Evolutionary conservation across 1,284 basidiomycete genomes (phyloP), one percentile per base, ranked within the genome.

Genomic region (Leucoagaricus sp.): DNA sequence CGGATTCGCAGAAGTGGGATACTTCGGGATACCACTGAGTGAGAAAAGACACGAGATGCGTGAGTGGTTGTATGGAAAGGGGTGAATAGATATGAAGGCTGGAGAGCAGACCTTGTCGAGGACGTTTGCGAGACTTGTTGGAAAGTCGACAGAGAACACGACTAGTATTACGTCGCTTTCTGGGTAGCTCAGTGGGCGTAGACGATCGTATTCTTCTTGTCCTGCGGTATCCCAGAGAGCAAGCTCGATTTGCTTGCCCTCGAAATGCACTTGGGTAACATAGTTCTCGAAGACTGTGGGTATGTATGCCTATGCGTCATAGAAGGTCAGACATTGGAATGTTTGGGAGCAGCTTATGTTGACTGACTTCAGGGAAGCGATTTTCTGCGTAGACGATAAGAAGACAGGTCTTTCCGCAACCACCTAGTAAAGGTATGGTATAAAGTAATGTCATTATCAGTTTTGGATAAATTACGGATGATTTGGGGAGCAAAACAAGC

Each of bases 241-340:
- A 33, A 98, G 83, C 72, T 98, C 96, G 64, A 98, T 87, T 46
- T 87, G 80, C 75, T 96, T 97, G 55, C 90, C 87, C 41, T 98
- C 94, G 64, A 89, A 91, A 41, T 88, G 82, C 50, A 97, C 89
- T 65, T 91, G 86, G 9, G 96, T 96, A 57, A 98, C 92, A 67
- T 95, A 92, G 82, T 96, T 98, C 75, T 99, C 96, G 71, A 99
- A 99, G 7, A 99, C 96, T 19, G 96, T 99, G 23, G 96, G 96
- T 61, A 98, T 91, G 74, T 98, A 98, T 57, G 93, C 88, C 94
- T 97, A 73, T 61, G 42, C 21, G 23, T 48, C n/a, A 42, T 19
- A 23, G 44, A 41, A 13, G 49, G 8, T 34, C 23, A 23, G 38
- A 46, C 10, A 7, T 44, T 6, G 23, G 25, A 9, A 8, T 3